Base-by-base conservation (phyloP, 139 green algal species). In the Picochlorum sp. region DNA sequence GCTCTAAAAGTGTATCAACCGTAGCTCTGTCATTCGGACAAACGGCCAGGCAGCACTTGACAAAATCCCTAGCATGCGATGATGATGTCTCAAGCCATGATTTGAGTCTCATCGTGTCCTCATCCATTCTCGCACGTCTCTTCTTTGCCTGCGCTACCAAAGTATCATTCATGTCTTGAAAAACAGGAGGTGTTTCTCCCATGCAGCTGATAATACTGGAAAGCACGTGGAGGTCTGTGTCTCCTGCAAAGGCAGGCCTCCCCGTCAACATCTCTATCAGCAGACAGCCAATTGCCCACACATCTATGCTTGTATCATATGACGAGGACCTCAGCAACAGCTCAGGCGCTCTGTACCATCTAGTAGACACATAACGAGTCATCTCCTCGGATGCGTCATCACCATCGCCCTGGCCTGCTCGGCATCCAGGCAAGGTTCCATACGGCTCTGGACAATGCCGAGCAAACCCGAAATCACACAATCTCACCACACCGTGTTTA, bases 181-280 rank as follows among this genome's bases (percentile, higher is more conserved):
- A 41, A 4, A 0, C 34, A 11, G 34, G 34, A 13, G 34, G 34
- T 41, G 2, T 41, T 11, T 41, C 34, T 41, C 34, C 34, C 34
- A 13, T 41, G 34, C 34, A 41, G 8, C 2, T 41, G 34, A 41
- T 41, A 7, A 41, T 41, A 11, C 34, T 41, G 34, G 8, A 41
- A 11, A 98, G 76, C 86, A 98, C 93, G 75, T 98, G 88, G 21
- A 97, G 92, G 54, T 98, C 93, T 60, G 98, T 98, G 62, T 84
- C 81, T 5, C 92, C 93, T 1, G 93, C 90, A 72, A 98, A 98
- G 65, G 98, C 82, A 23, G 93, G 91, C 70, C 85, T 87, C 28
- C 91, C 88, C 45, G 89, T 75, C 60, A 97, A 74, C 45, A 96
- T 71, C 81, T 98, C 93, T 5, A 91, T 92, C 81, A 98, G 97